These are phyloP conservation scores for Lachancea meyersii DNA, from an alignment of 805 yeast genomes.

Conservation along the genomic window DNA sequence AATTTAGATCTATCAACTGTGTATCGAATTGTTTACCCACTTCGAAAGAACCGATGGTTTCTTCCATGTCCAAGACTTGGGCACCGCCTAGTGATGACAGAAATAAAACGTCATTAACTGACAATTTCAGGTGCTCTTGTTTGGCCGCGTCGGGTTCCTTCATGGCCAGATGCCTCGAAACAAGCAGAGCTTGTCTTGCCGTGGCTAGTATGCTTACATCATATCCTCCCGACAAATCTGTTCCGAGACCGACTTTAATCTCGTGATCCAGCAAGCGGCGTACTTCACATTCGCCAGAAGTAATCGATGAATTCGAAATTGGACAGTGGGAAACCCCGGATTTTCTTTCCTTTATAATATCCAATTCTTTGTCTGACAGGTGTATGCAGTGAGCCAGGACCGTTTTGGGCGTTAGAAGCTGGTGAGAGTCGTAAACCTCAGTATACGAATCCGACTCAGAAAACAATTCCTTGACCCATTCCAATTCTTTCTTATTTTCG, in stretches of 20 bases:
- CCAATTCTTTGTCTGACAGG: constrained; percentile 56
- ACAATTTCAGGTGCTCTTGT: constrained; percentile 41
- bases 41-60: constrained; percentile 60
- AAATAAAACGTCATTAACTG: constrained; percentile 65
- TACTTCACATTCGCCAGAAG: constrained; percentile 87
- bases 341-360: constrained; percentile 45
- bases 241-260: constrained; percentile 74
- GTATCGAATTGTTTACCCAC: constrained; percentile 80
- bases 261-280: constrained; percentile 57
- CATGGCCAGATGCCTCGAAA: constrained; percentile 67
- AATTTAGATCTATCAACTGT: constrained; percentile 62
- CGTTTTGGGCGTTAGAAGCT: constrained; percentile 57
- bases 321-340: constrained; percentile 92
- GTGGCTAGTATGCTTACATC: constrained; percentile 57
- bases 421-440: constrained; percentile 63
- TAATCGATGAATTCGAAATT: constrained; percentile 76
- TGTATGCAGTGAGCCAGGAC: constrained; percentile 89
- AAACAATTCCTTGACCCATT: constrained; percentile 63
- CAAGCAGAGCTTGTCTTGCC: constrained; percentile 65
- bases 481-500: constrained; percentile 71
- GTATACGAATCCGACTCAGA: constrained; percentile 68
- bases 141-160: constrained; percentile 36
- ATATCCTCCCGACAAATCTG: constrained; percentile 76
- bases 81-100: constrained; percentile 93
- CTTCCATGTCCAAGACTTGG: constrained; percentile 51